Percentiles rank a stretch among this genome's conserved stretches.
These are phyloP conservation scores for Mangifera indica DNA, from an alignment of 345 rosid species.

Conservation along the genomic window DNA sequence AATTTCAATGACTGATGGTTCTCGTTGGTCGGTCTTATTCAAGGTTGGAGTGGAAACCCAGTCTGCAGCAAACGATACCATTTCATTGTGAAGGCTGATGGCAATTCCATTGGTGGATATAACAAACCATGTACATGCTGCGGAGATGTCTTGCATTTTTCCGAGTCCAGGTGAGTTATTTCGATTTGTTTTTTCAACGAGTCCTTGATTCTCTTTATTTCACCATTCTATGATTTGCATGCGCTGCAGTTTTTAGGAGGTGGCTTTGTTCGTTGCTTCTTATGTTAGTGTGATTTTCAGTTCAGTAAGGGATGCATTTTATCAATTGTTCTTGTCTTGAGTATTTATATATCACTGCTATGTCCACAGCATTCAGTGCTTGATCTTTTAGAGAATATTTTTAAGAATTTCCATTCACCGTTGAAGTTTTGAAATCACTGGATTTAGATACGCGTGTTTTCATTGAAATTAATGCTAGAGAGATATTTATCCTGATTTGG, in stretches of 20 bases:
- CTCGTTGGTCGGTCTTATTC: not conserved
- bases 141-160: conserved; percentile 46
- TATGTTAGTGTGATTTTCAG: not conserved
- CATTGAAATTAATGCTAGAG: not conserved
- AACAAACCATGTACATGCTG: conserved; percentile 56
- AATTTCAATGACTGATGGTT: not conserved
- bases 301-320: not conserved
- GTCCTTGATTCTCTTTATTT: not conserved
- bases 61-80: conserved; percentile 69
- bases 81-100: conserved; percentile 61
- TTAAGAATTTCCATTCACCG: no score
- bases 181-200: not conserved
- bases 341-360: not conserved
- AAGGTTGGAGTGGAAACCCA: conserved; percentile 76
- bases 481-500: not conserved
- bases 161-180: conserved; percentile 49
- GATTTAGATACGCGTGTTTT: not conserved
- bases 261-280: not conserved
- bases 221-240: no score
- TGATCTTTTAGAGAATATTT: no score
- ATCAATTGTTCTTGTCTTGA: not conserved
- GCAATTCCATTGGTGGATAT: conserved; percentile 53
- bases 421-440: not conserved
- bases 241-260: not conserved
- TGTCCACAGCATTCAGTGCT: no score